Base-by-base conservation (phyloP, 2,329 filamentous ascomycete species). In the Cytospora piceicola region DNA sequence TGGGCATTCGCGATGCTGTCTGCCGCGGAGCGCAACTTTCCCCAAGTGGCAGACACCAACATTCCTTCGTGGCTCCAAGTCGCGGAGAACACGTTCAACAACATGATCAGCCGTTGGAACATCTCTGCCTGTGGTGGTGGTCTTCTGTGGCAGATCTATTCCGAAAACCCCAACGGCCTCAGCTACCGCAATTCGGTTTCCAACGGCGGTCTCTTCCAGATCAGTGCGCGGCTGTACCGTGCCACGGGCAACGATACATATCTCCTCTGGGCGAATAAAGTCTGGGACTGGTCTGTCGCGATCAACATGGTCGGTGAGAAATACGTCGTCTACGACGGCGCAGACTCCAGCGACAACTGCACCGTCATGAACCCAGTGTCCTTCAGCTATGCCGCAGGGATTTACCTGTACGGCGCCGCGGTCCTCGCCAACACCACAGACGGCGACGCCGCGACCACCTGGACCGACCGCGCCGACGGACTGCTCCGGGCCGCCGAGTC, bases 151-250 rank as follows among this genome's bases (percentile, higher is more conserved):
- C 92, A 96, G 79, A 93, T 96, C 70, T 94, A 89, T 75, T 79
- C 84, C 1, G 86, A 85, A 71, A 94, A 96, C 74, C 79, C 80
- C 56, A 88, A 88, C 68, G 93, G 92, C 17, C 89, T 93, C 75
- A 83, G 87, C 72, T 95, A 96, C 84, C 95, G 94, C 78, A 94
- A 94, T 79, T 84, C 88, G 20, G 86, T 94, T 71, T 89, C 88
- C 68, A 95, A 95, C 75, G 92, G 91, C 52, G 89, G 88, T n/a
- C 87, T 95, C 74, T 94, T 96, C 76, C 90, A 94, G 72, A 82
- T 96, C 15, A 88, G 90, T 4, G 91, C 92, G 0, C 88, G 92
- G 22, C 82, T 94, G 17, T 90, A 89, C 30, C 85, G 89, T 56
- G 88, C 86, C 67, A 91, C 89, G 0, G 87, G 86, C 20, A 89